phyloP scores from a whole-genome alignment of 2,329 filamentous ascomycete species.

The Alternaria metachromatica region DNA sequence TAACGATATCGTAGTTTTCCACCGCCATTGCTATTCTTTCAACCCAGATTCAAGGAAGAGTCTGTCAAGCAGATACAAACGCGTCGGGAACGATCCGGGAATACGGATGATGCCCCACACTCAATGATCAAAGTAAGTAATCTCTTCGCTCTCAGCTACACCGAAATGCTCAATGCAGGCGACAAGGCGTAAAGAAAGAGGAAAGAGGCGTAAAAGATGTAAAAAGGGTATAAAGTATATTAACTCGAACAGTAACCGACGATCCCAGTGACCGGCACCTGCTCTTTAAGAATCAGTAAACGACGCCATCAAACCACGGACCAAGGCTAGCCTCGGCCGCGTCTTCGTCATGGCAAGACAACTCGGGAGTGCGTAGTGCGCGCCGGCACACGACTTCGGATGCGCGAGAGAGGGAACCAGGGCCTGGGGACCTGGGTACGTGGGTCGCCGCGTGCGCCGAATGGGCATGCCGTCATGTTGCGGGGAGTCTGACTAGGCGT shows the following conservation, averaged over 20 bases:
- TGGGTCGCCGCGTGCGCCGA: constrained; percentile 15
- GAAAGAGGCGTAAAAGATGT: not conserved
- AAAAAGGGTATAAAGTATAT: not conserved
- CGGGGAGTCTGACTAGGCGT: constrained; percentile 21
- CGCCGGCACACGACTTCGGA: constrained; percentile 34
- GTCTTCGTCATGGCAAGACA: constrained; percentile 27
- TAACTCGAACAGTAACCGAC: not conserved
- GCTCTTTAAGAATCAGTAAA: constrained; percentile 17
- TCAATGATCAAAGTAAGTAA: constrained; percentile 11
- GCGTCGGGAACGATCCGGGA: not conserved
- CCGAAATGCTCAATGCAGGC: not conserved
- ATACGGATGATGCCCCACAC: not conserved
- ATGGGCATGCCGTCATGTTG: constrained; percentile 34
- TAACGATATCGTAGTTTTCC: constrained; percentile 72
- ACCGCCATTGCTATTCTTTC: constrained; percentile 18
- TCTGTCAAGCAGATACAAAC: not conserved
- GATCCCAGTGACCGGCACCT: not conserved
- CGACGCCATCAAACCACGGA: constrained; percentile 16
- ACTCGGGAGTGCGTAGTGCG: constrained; percentile 26
- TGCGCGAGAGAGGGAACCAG: constrained; percentile 18
- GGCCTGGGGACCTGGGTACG: constrained; percentile 6
- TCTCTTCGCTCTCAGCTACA: not conserved
- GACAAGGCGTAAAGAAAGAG: not conserved
- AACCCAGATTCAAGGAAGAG: not conserved
- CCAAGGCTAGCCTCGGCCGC: constrained; percentile 19